Conservation (phyloP, 148 eudicot genomes). For the Tetragonia tetragonoides region DNA sequence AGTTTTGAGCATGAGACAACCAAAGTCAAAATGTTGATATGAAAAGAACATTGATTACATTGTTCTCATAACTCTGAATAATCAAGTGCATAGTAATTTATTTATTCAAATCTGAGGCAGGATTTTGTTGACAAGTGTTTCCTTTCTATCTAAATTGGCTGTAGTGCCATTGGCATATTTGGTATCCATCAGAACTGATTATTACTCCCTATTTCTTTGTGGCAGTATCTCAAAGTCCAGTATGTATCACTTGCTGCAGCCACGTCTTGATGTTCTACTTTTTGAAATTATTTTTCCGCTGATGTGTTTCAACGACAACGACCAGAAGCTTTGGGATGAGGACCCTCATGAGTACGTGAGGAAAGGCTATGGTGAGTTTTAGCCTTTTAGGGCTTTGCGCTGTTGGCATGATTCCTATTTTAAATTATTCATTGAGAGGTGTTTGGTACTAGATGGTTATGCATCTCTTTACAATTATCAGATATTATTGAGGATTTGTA, state of each 20-base stretch:
- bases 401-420: not conserved
- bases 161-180: not conserved
- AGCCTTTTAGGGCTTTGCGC: not conserved
- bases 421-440: not conserved
- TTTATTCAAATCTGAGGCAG: not conserved
- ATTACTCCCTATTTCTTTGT: slow-evolving; percentile 11
- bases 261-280: slow-evolving; percentile 80
- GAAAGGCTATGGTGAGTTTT: slow-evolving; percentile 91
- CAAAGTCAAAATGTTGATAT: not conserved
- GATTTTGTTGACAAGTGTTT: not conserved
- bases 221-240: slow-evolving; percentile 82
- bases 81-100: not conserved
- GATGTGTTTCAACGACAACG: slow-evolving; percentile 95
- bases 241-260: slow-evolving; percentile 88
- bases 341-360: slow-evolving; percentile 99
- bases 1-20: not conserved
- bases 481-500: slow-evolving; percentile 96
- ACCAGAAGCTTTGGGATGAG: slow-evolving; percentile 96
- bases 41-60: not conserved
- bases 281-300: slow-evolving; percentile 93
- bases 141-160: not conserved
- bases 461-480: slow-evolving; percentile 27
- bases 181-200: not conserved
- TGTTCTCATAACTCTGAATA: not conserved
- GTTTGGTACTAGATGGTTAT: not conserved